Evolutionary conservation across 2,329 filamentous ascomycete species (phyloP).

Genomic region (Pseudonectria foliicola): DNA sequence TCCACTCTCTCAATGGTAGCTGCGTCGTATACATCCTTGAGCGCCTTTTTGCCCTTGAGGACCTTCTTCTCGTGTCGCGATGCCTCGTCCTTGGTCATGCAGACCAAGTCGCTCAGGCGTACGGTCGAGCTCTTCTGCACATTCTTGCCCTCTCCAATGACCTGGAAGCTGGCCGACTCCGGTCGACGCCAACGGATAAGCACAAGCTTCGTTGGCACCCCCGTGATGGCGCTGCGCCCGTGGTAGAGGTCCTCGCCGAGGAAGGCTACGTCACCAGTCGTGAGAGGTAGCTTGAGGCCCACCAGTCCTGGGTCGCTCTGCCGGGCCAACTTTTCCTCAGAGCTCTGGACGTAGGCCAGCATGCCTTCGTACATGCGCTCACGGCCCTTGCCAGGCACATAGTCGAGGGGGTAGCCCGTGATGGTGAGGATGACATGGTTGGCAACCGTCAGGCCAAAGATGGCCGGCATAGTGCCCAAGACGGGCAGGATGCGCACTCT

Average conservation of each 20-base stretch:
- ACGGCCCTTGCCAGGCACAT: slow-evolving; percentile 69
- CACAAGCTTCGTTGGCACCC: slow-evolving; percentile 69
- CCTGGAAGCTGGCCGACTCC: slow-evolving; percentile 46
- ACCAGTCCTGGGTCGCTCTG: slow-evolving; percentile 31
- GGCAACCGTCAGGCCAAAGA: slow-evolving; percentile 86
- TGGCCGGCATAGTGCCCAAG: slow-evolving; percentile 91
- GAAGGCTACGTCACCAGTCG: slow-evolving; percentile 75
- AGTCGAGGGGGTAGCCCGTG: slow-evolving; percentile 77
- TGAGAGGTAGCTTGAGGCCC: slow-evolving; percentile 75
- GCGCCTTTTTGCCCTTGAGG: slow-evolving; percentile 57
- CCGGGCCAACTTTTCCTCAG: slow-evolving; percentile 68
- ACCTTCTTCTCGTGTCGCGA: slow-evolving; percentile 72
- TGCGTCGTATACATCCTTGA: slow-evolving; percentile 67
- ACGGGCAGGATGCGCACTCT: slow-evolving; percentile 92
- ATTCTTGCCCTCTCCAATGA: slow-evolving; percentile 57
- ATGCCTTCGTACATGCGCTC: slow-evolving; percentile 92
- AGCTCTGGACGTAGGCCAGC: slow-evolving; percentile 64
- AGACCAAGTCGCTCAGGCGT: slow-evolving; percentile 65
- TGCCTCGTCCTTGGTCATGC: slow-evolving; percentile 91
- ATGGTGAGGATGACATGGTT: slow-evolving; percentile 88
- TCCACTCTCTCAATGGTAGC: slow-evolving; percentile 62
- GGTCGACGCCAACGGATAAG: slow-evolving; percentile 77
- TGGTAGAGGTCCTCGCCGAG: slow-evolving; percentile 83
- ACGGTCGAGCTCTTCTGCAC: slow-evolving; percentile 73
- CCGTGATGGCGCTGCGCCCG: slow-evolving; percentile 75